A percentile compares a stretch with the other conserved stretches of the same genome.
Conservation (phyloP, 1,284 basidiomycete species). For the Prillingera fragicola region DNA sequence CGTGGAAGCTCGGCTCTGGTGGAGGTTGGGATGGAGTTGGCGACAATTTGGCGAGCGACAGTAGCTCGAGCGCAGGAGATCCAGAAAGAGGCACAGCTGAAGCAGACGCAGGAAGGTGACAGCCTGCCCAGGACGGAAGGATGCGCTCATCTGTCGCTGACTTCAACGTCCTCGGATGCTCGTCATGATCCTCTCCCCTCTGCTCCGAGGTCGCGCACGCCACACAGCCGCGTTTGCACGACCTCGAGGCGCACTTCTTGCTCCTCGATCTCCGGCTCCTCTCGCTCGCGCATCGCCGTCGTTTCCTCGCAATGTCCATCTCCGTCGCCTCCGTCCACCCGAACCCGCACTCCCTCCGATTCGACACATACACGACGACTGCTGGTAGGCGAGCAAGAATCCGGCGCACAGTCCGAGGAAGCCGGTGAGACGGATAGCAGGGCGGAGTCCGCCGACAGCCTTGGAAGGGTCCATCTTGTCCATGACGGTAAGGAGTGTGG, state of each 20-base stretch:
- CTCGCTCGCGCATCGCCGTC: not conserved
- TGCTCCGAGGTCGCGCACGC: no score
- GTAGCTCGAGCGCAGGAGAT: no score
- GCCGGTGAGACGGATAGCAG: conserved; percentile 50
- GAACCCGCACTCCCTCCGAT: conserved; percentile 1
- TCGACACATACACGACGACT: conserved; percentile 65
- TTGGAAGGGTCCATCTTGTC: conserved; percentile 23
- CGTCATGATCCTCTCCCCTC: no score
- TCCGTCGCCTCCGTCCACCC: not conserved
- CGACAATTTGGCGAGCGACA: no score
- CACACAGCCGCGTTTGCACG: no score
- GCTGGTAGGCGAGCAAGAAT: conserved; percentile 90
- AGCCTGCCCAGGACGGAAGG: no score
- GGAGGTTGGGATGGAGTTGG: not conserved
- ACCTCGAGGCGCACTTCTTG: no score
- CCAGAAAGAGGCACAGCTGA: not conserved
- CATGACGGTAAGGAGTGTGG: conserved; percentile 23
- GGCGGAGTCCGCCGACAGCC: conserved; percentile 43
- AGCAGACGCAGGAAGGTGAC: no score
- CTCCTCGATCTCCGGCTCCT: not conserved
- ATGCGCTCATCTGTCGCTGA: no score
- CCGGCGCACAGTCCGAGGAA: conserved; percentile 74
- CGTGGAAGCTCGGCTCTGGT: not conserved
- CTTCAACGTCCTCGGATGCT: no score
- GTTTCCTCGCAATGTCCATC: not conserved